Evolutionary conservation across 2,329 filamentous ascomycete species (phyloP), one percentile per base, ranked within the genome.

Genomic region (Fusarium hainanense): DNA sequence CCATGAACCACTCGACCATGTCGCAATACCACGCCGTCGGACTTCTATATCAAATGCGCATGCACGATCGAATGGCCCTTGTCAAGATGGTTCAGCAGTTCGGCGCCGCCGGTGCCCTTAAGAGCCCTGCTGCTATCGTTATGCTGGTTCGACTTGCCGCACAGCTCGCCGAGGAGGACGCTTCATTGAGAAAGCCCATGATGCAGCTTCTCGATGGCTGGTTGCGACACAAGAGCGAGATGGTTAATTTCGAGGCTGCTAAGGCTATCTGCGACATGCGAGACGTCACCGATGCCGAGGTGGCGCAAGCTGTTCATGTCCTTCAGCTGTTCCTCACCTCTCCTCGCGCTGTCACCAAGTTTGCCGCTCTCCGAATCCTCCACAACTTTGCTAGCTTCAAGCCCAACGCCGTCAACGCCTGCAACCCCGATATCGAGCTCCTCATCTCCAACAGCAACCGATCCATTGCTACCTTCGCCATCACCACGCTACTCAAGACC

Each of bases 31-130:
- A 99, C 81, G 96, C 96, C 69, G 97, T 99, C 83, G 96, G 96
- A 69, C 88, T 99, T 57, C 83, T 99, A 46, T 99, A 98, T 81
- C 95, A 98, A 83, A 98, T 98, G 93, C 92, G 96, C 77, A 92
- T 92, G 76, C 94, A 98, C 80, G 96, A 99, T 81, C 90, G 96
- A 76, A 99, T 99, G 96, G 94, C 96, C 23, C 84, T 99, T 75
- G 95, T 98, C 66, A 99, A 99, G 88, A 98, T 99, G 96, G 95
- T 99, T n/a, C 96, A 99, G 84, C 96, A 99, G 81, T 98, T 98
- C 79, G 94, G 94, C 54, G 91, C 91, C 55, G 89, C 94, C 18
- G 96, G 96, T 62, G 93, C 93, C 13, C 91, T 98, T 68, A 98
- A 98, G 89, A 98, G 93, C 81, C 94, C 96, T 21, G 93, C 95